Evolutionary conservation across 805 yeast genomes (phyloP).

Genomic region (Diddensiella transvaalensis): DNA sequence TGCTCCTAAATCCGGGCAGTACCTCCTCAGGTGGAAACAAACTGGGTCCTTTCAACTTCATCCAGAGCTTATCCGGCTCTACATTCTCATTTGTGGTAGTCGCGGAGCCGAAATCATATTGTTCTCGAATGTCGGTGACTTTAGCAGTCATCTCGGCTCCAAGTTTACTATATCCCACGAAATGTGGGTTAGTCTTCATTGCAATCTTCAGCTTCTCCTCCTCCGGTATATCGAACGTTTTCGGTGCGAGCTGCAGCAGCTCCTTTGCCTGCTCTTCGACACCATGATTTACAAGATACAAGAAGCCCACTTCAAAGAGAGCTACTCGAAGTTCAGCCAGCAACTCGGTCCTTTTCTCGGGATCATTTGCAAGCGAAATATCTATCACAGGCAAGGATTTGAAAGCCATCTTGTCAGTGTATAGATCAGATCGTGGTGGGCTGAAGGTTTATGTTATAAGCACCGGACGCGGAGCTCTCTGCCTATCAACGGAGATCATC

Average conservation of each 20-base stretch:
- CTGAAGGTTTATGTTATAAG: no score
- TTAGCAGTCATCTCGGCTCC: conserved; percentile 58
- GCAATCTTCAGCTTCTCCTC: conserved; percentile 44
- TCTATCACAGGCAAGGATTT: conserved; percentile 37
- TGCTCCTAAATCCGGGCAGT: conserved; percentile 44
- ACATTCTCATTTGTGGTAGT: conserved; percentile 41
- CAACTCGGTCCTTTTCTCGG: conserved; percentile 42
- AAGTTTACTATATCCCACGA: conserved; percentile 53
- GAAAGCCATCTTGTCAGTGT: conserved; percentile 18
- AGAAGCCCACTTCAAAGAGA: conserved; percentile 53
- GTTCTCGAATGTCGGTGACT: conserved; percentile 57
- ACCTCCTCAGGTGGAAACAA: conserved; percentile 45
- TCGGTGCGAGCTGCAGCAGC: conserved; percentile 39
- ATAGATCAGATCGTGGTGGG: no score
- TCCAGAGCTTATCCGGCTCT: conserved; percentile 32
- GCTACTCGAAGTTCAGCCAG: conserved; percentile 41
- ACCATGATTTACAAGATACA: conserved; percentile 49
- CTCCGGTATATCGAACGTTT: conserved; percentile 46
- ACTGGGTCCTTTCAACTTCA: conserved; percentile 55
- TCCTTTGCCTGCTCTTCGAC: conserved; percentile 36
- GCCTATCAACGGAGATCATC: no score
- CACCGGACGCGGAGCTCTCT: no score
- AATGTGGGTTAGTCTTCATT: conserved; percentile 56
- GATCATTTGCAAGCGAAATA: conserved; percentile 40
- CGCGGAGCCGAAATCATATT: conserved; percentile 53